Conservation (phyloP, 1,284 basidiomycete species). For the Pseudomicrostroma phylloplanum region DNA sequence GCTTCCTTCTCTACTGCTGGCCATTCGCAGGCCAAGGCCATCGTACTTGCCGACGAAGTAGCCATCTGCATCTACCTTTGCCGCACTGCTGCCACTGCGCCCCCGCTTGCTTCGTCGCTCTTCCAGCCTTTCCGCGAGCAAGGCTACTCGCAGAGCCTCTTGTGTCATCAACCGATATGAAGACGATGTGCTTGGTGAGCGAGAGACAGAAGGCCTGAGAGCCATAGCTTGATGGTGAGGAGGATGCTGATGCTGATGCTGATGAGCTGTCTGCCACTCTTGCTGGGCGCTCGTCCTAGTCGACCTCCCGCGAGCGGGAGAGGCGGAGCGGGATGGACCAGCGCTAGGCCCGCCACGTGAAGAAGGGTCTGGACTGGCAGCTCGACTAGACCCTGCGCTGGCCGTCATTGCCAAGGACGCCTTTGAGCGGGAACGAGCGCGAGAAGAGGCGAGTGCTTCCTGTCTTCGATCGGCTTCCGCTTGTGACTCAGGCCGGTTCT, state of each 20-base stretch:
- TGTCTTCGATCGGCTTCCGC: too few species aligned
- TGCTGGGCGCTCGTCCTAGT: neutral
- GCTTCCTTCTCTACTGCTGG: too few species aligned
- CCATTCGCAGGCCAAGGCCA: too few species aligned
- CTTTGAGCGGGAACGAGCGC: too few species aligned
- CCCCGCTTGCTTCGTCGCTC: neutral
- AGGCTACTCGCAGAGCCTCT: neutral
- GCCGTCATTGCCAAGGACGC: too few species aligned
- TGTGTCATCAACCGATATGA: neutral
- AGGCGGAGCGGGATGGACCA: neutral
- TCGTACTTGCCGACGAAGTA: too few species aligned
- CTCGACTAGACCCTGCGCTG: too few species aligned
- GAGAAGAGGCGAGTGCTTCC: too few species aligned
- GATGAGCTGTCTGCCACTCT: too few species aligned
- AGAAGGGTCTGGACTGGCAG: too few species aligned
- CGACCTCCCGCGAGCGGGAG: neutral
- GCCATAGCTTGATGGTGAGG: neutral
- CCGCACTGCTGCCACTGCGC: neutral
- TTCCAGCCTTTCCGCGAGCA: neutral
- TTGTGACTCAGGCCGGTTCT: too few species aligned
- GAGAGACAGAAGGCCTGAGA: neutral
- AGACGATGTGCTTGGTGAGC: neutral
- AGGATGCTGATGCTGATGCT: too few species aligned
- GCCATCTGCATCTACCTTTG: neutral
- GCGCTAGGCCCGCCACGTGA: neutral